Conservation (phyloP, 352 stramenopile species). For the Globisporangium megalacanthum region DNA sequence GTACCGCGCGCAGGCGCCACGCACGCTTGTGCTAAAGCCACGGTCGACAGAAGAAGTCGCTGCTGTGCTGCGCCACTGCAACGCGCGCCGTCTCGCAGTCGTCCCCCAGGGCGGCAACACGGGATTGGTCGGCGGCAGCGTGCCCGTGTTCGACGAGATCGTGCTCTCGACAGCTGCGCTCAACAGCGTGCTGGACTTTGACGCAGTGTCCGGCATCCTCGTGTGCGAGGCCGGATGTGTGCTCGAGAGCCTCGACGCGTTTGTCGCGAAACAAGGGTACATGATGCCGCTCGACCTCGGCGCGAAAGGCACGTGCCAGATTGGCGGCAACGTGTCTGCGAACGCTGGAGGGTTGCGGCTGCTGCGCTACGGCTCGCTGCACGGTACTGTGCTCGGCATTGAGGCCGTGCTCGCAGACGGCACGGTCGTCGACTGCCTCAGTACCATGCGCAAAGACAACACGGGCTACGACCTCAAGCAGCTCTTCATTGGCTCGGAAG, state of each 20-base stretch:
- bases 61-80: constrained; percentile 91
- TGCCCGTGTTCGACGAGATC: constrained; percentile 91
- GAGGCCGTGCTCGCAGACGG: constrained; percentile 94
- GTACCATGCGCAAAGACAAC: constrained; percentile 96
- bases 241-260: constrained; percentile 90
- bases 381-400: constrained; percentile 92
- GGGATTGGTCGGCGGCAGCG: constrained; percentile 92
- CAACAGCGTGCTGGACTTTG: constrained; percentile 90
- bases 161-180: constrained; percentile 91
- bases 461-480: constrained; percentile 97
- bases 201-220: constrained; percentile 81
- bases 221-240: constrained; percentile 91
- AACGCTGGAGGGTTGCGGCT: constrained; percentile 95
- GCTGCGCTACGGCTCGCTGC: constrained; percentile 93
- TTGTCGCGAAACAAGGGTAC: constrained; percentile 79
- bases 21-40: constrained; percentile 82
- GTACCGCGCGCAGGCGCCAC: constrained; percentile 54
- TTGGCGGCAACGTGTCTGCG: constrained; percentile 95
- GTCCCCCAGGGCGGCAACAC: constrained; percentile 97
- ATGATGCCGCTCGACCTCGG: constrained; percentile 96
- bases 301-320: constrained; percentile 96
- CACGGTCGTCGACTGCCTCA: constrained; percentile 88
- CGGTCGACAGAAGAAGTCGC: constrained; percentile 86
- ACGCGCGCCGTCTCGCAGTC: constrained; percentile 83
- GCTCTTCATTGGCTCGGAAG: constrained; percentile 96